Evolutionary conservation across 768 basidiomycete genomes (phyloP).

Genomic region (Amanita fuliginea): DNA sequence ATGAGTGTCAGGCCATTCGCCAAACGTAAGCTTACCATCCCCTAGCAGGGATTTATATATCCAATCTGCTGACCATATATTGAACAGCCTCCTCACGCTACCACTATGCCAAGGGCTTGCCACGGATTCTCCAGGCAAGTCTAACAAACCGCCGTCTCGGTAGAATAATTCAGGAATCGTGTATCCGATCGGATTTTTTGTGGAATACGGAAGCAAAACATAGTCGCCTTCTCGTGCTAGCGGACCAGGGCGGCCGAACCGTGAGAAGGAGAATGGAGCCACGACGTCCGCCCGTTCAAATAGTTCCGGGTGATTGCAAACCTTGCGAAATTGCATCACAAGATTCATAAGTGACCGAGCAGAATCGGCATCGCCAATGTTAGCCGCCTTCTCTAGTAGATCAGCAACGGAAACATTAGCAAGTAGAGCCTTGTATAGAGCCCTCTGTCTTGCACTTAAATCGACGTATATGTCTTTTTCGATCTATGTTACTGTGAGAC

Average conservation of each 20-base stretch:
- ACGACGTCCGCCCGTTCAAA: slow-evolving; percentile 96
- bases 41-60: slow-evolving; percentile 60
- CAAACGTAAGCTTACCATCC: slow-evolving; percentile 32
- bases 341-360: slow-evolving; percentile 96
- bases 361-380: slow-evolving; percentile 82
- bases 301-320: slow-evolving; percentile 96
- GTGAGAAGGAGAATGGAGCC: slow-evolving; percentile 84
- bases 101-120: slow-evolving; percentile 37
- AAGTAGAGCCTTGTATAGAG: slow-evolving; percentile 80
- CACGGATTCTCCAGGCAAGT: slow-evolving; percentile 49
- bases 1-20: background rate
- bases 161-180: slow-evolving; percentile 67
- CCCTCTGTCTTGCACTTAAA: slow-evolving; percentile 84
- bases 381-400: slow-evolving; percentile 85
- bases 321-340: slow-evolving; percentile 99
- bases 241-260: slow-evolving; percentile 71
- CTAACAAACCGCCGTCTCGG: slow-evolving; percentile 62
- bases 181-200: slow-evolving; percentile 78
- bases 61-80: slow-evolving; percentile 86
- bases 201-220: slow-evolving; percentile 74
- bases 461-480: slow-evolving; percentile 94
- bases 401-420: slow-evolving; percentile 94
- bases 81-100: slow-evolving; percentile 58
- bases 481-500: slow-evolving; percentile 43
- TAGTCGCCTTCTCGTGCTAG: slow-evolving; percentile 85